These are phyloP conservation scores for Colletotrichum tropicale DNA, from an alignment of 2,329 filamentous ascomycete species.

Conservation along the genomic window DNA sequence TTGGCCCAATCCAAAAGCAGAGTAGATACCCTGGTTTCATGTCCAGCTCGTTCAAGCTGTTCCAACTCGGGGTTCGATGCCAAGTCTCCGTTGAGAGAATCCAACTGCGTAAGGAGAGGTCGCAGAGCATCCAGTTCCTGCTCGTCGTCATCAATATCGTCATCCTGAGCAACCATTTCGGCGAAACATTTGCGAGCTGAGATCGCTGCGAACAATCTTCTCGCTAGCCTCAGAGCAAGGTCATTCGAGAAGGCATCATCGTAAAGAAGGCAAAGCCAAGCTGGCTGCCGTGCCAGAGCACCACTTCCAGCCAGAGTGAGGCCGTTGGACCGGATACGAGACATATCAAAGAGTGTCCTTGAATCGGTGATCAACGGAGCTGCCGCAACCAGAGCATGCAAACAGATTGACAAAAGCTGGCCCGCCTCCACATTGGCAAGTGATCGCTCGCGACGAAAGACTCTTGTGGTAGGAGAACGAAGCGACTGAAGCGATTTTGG, in stretches of 20 bases:
- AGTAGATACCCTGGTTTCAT: constrained; percentile 61
- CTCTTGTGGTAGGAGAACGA: constrained; percentile 39
- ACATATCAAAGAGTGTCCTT: constrained; percentile 61
- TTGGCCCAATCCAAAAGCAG: constrained; percentile 74
- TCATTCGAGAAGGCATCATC: constrained; percentile 68
- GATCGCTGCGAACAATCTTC: constrained; percentile 63
- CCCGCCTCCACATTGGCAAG: constrained; percentile 57
- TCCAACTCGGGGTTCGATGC: constrained; percentile 53
- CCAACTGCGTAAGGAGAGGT: constrained; percentile 57
- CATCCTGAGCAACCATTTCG: constrained; percentile 43
- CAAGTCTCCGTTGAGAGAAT: constrained; percentile 51
- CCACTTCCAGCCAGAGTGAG: constrained; percentile 52
- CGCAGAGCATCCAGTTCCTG: constrained; percentile 48
- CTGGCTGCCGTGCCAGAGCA: constrained; percentile 48
- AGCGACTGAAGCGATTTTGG: constrained; percentile 49
- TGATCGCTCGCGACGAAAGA: constrained; percentile 37
- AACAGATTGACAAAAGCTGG: constrained; percentile 61
- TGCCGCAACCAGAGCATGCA: constrained; percentile 66
- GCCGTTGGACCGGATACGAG: constrained; percentile 61
- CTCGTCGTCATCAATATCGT: constrained; percentile 32
- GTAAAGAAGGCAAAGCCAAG: constrained; percentile 60
- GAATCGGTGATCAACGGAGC: constrained; percentile 55
- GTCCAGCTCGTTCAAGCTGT: constrained; percentile 54
- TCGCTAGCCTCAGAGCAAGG: constrained; percentile 62
- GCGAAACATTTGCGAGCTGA: constrained; percentile 56